Evolutionary conservation across 768 basidiomycete genomes (phyloP).

Genomic region (Boletus subcaerulescens): DNA sequence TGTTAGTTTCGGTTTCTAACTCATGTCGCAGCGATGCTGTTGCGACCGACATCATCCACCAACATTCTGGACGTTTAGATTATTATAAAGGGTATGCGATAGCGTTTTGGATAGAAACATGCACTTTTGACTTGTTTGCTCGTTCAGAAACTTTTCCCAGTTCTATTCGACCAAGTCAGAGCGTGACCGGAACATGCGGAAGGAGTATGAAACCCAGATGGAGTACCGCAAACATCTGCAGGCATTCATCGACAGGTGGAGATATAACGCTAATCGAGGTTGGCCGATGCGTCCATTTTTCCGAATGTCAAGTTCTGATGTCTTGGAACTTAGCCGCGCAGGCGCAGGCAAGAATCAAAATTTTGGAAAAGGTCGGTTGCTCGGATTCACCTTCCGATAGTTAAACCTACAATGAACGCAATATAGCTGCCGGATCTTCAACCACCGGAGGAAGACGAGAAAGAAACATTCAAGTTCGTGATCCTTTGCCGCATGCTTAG

Average conservation of each 20-base stretch:
- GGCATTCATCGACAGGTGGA: conserved; percentile 97
- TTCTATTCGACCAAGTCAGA: conserved; percentile 99
- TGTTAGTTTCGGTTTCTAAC: not conserved
- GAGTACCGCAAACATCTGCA: conserved; percentile 93
- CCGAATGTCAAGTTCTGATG: not conserved
- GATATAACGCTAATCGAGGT: conserved; percentile 95
- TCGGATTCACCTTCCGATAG: not conserved
- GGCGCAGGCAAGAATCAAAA: conserved; percentile 77
- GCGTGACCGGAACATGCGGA: conserved; percentile 83
- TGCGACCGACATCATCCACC: conserved; percentile 97
- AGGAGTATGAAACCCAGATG: conserved; percentile 96
- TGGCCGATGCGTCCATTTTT: conserved; percentile 12
- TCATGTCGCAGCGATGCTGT: conserved; percentile 69
- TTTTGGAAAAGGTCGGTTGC: conserved; percentile 63
- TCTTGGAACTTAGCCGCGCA: conserved; percentile 62
- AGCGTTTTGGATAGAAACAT: not conserved
- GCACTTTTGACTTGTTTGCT: conserved; percentile 4
- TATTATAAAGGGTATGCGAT: conserved; percentile 88
- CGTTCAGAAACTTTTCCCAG: conserved; percentile 87
- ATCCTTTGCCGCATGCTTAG: not conserved
- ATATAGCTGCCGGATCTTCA: conserved; percentile 83
- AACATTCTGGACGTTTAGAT: conserved; percentile 87
- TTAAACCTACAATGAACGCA: not conserved
- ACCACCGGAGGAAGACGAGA: conserved; percentile 90
- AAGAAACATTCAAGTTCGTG: conserved; percentile 82